A percentile compares a stretch with the other conserved stretches of the same genome.
Conservation (phyloP, 768 basidiomycete species). For the Termitomyces bulborhizus region DNA sequence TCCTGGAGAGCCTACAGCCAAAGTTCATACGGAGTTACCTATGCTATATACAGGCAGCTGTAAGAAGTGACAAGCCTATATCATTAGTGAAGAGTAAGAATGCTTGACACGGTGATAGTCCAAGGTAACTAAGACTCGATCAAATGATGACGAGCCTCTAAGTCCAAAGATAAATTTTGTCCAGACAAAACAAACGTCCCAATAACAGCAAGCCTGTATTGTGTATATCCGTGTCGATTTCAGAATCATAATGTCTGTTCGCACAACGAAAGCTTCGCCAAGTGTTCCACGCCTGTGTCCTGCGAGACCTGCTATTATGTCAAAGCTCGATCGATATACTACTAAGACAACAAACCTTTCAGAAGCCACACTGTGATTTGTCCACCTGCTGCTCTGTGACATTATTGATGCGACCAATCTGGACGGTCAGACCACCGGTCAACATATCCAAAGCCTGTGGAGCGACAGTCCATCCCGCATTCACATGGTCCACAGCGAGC, state of each 20-base stretch:
- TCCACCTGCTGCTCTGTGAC: constrained; percentile 14
- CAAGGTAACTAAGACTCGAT: background rate
- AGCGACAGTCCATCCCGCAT: constrained; percentile 20
- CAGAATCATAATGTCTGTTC: background rate
- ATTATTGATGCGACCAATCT: constrained; percentile 19
- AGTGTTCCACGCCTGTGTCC: background rate
- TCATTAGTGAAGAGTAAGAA: background rate
- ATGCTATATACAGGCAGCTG: no score
- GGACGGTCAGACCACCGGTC: constrained; percentile 21
- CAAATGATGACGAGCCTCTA: no score
- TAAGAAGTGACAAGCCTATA: background rate
- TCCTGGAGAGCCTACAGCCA: no score
- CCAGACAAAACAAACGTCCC: background rate
- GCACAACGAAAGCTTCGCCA: background rate
- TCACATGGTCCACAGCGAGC: constrained; percentile 36
- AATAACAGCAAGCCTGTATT: background rate
- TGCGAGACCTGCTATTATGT: background rate
- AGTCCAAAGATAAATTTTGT: background rate
- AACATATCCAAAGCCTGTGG: constrained; percentile 27
- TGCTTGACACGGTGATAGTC: no score
- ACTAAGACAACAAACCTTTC: background rate
- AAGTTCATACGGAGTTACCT: no score
- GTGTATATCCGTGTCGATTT: background rate
- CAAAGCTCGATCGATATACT: background rate
- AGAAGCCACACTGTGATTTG: constrained; percentile 20